Evolutionary conservation across 2,329 filamentous ascomycete genomes (phyloP).

Genomic region (Aspergillus viridinutans): DNA sequence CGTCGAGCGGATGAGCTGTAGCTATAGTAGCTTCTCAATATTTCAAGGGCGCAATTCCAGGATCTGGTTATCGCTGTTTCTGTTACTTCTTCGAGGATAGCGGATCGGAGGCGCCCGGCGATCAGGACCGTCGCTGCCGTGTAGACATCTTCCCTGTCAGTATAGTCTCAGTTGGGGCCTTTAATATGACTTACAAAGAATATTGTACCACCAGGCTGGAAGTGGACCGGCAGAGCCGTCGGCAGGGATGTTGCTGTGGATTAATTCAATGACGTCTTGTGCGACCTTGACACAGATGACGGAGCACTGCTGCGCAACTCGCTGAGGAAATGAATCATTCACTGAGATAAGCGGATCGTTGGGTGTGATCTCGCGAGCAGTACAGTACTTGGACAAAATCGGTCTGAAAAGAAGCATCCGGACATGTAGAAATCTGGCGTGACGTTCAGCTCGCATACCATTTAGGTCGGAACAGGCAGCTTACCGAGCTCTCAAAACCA

Average conservation of each 20-base stretch:
- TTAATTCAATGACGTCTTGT: conserved; percentile 29
- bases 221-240: conserved; percentile 26
- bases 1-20: conserved; percentile 30
- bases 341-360: conserved; percentile 17
- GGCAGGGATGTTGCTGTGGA: conserved; percentile 24
- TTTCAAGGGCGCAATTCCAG: conserved; percentile 27
- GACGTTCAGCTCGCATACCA: background rate
- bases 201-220: conserved; percentile 38
- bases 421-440: conserved; percentile 29
- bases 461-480: background rate
- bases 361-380: conserved; percentile 20
- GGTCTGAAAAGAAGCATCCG: conserved; percentile 32
- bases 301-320: conserved; percentile 32
- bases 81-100: conserved; percentile 23
- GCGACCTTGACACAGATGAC: conserved; percentile 33
- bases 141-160: conserved; percentile 29
- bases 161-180: background rate
- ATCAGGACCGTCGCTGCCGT: conserved; percentile 34
- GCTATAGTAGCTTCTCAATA: conserved; percentile 28
- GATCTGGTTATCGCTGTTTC: conserved; percentile 21
- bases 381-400: conserved; percentile 29
- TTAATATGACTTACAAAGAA: conserved; percentile 25
- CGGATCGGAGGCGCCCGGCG: conserved; percentile 27
- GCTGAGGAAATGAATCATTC: conserved; percentile 26
- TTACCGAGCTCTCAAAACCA: conserved; percentile 31